These are phyloP conservation scores for Porphyrellus cyaneotinctus DNA, from an alignment of 768 basidiomycete species.

Conservation along the genomic window DNA sequence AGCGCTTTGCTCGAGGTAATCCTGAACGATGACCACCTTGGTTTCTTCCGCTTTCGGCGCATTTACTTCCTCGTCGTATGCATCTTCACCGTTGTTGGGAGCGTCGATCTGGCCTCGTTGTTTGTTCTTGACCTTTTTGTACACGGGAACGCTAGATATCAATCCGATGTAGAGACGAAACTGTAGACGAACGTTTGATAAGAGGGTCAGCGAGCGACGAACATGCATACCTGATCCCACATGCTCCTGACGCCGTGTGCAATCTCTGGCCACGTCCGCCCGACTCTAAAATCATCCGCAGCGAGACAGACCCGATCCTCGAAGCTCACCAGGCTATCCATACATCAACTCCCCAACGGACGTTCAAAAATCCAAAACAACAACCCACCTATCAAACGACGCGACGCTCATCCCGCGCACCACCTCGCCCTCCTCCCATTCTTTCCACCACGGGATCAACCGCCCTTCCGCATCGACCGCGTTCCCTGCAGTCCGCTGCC, in stretches of 20 bases:
- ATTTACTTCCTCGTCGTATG: constrained; percentile 26
- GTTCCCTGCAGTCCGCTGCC: constrained; percentile 19
- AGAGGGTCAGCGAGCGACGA: background rate
- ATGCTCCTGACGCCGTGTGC: constrained; percentile 25
- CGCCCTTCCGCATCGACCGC: constrained; percentile 18
- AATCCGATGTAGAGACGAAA: constrained; percentile 32
- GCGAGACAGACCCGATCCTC: constrained; percentile 26
- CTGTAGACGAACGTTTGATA: constrained; percentile 12
- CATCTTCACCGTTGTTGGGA: constrained; percentile 32
- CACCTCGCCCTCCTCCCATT: constrained; percentile 29
- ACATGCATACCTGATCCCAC: constrained; percentile 28
- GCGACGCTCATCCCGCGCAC: constrained; percentile 16
- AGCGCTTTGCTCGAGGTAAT: constrained; percentile 26
- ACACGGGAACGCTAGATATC: constrained; percentile 28
- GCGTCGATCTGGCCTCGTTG: constrained; percentile 22
- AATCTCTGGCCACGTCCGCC: constrained; percentile 31
- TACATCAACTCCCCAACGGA: background rate
- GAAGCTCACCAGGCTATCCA: constrained; percentile 7
- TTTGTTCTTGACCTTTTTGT: constrained; percentile 26
- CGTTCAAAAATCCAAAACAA: accelerated
- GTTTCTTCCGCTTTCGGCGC: constrained; percentile 19
- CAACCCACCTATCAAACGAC: constrained; percentile 27
- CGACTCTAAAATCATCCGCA: constrained; percentile 30
- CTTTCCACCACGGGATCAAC: constrained; percentile 31
- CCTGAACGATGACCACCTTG: constrained; percentile 24